Percentiles rank a stretch among this genome's conserved stretches.
These are phyloP conservation scores for Colletotrichum sp. DNA, from an alignment of 2,329 filamentous ascomycete species.

Conservation along the genomic window DNA sequence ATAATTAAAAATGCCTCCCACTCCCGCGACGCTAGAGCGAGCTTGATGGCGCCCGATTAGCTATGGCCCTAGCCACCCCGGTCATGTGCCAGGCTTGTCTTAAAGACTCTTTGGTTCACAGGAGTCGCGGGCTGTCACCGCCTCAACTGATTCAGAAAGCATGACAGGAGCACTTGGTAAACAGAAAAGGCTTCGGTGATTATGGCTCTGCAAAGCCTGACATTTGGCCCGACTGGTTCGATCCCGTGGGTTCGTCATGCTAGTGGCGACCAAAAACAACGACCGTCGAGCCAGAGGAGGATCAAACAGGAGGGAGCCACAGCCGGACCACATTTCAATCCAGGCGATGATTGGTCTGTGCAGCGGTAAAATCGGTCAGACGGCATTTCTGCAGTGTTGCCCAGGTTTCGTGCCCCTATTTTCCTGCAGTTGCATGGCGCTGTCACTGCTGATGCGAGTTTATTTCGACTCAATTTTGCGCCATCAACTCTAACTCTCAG, in stretches of 20 bases:
- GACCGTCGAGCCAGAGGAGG: conserved; percentile 12
- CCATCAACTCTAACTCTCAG: background rate
- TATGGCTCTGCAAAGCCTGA: background rate
- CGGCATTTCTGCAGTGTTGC: background rate
- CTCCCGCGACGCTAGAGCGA: background rate
- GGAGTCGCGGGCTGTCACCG: background rate
- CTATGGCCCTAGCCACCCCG: conserved; percentile 13
- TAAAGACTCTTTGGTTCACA: background rate
- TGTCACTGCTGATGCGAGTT: background rate
- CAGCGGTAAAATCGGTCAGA: background rate
- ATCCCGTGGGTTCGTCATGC: background rate
- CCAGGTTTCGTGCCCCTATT: background rate
- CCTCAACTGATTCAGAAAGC: background rate
- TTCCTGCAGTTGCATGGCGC: background rate
- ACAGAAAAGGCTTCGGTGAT: background rate
- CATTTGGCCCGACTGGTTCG: background rate
- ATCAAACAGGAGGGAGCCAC: conserved; percentile 20
- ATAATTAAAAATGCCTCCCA: background rate
- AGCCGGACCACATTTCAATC: conserved; percentile 6
- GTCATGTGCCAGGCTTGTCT: background rate
- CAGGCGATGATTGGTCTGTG: background rate
- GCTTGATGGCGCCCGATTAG: background rate
- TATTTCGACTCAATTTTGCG: background rate
- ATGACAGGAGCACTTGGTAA: background rate
- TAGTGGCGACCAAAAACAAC: conserved; percentile 2